phyloP scores from a whole-genome alignment of 176 grass and related monocot species.

The Juncus effusus region DNA sequence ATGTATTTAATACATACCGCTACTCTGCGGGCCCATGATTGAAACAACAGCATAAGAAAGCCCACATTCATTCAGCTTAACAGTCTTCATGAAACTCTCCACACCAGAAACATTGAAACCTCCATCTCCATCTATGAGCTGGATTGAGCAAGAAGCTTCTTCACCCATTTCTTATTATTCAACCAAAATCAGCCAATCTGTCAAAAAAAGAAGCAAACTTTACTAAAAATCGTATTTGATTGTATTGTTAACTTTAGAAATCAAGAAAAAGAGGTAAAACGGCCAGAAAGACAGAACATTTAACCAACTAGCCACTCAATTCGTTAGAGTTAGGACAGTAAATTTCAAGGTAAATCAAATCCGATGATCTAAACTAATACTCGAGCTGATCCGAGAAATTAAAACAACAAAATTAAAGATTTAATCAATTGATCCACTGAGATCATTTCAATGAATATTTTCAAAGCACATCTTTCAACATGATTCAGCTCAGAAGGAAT shows the following conservation, averaged over 20 bases:
- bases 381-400: no score
- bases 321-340: neutral
- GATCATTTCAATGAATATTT: neutral
- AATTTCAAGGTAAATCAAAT: neutral
- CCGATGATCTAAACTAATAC: neutral
- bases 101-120: conserved; percentile 62
- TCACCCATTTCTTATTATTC: conserved; percentile 64
- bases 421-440: neutral
- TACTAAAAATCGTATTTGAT: no score
- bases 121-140: conserved; percentile 91
- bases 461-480: neutral
- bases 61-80: conserved; percentile 73
- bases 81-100: conserved; percentile 67
- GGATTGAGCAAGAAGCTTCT: conserved; percentile 48
- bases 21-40: conserved; percentile 98
- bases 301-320: conserved; percentile 5
- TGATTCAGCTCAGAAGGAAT: neutral
- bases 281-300: neutral
- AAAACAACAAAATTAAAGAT: no score
- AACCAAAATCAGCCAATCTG: conserved; percentile 26
- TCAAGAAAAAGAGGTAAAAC: conserved; percentile 1
- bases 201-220: conserved; percentile 6
- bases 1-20: conserved; percentile 52
- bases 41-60: conserved; percentile 95
- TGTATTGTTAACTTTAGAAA: neutral